phyloP scores from a whole-genome alignment of 371 early-diverging fungal species.

The Apophysomyces variabilis region DNA sequence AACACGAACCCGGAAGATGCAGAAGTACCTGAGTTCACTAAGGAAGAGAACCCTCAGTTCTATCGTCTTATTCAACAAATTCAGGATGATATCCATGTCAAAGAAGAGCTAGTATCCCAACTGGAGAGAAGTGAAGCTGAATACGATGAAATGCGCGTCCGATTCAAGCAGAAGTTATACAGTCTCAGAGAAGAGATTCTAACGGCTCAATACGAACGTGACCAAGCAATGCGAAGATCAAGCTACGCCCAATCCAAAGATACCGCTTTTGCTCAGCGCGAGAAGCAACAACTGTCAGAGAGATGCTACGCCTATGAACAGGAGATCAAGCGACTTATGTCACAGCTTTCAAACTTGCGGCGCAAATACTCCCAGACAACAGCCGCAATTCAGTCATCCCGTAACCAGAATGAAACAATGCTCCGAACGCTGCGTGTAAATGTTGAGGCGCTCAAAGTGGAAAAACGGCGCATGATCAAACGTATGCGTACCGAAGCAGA shows the following conservation, averaged over 20 bases:
- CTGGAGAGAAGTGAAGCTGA: conserved; percentile 57
- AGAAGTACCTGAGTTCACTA: conserved; percentile 21
- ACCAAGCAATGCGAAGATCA: conserved; percentile 50
- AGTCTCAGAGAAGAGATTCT: conserved; percentile 59
- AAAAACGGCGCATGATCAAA: conserved; percentile 75
- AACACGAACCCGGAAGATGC: conserved; percentile 15
- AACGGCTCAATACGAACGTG: conserved; percentile 60
- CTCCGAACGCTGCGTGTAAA: conserved; percentile 48
- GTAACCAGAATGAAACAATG: conserved; percentile 51
- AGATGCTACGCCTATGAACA: conserved; percentile 59
- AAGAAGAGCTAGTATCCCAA: conserved; percentile 53
- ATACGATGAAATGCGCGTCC: conserved; percentile 51
- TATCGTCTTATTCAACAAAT: conserved; percentile 55
- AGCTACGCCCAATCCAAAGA: conserved; percentile 13
- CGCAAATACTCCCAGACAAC: conserved; percentile 58
- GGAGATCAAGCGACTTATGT: conserved; percentile 66
- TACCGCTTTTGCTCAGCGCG: conserved; percentile 14
- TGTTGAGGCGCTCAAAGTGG: conserved; percentile 65
- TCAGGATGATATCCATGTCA: conserved; percentile 66
- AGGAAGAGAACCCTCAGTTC: conserved; percentile 29
- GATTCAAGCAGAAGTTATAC: conserved; percentile 68
- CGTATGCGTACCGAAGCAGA: conserved; percentile 76
- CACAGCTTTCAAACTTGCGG: conserved; percentile 61
- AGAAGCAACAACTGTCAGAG: conserved; percentile 23
- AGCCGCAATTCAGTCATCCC: conserved; percentile 48